These are phyloP conservation scores for Colletotrichum graminicola DNA, from an alignment of 2,329 filamentous ascomycete species.

Conservation along the genomic window DNA sequence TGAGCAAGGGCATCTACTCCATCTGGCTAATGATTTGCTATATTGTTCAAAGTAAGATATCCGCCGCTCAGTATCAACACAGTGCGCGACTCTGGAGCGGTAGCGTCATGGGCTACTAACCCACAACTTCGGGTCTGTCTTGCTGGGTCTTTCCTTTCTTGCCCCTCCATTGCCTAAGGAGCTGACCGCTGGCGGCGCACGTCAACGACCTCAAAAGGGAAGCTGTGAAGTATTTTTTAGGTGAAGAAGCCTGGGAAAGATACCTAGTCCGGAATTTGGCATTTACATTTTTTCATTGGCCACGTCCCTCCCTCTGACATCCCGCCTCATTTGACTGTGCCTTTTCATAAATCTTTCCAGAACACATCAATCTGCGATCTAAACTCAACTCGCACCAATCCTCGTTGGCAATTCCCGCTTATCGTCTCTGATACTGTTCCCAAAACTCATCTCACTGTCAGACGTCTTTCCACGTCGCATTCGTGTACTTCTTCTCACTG, in stretches of 20 bases:
- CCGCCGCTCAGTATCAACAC: constrained; percentile 4
- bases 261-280: constrained; percentile 2
- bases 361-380: background rate
- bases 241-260: background rate
- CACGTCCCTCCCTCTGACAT: constrained; percentile 21
- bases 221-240: background rate
- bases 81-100: background rate
- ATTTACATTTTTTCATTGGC: constrained; percentile 17
- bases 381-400: background rate
- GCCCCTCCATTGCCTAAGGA: background rate
- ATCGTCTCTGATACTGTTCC: background rate
- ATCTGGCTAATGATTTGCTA: background rate
- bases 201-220: constrained; percentile 1
- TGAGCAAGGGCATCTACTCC: background rate
- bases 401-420: background rate
- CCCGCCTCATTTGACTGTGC: constrained; percentile 27
- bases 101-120: constrained; percentile 15
- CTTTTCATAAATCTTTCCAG: constrained; percentile 26
- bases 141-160: constrained; percentile 15
- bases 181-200: constrained; percentile 3
- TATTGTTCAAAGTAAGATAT: no score
- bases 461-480: background rate
- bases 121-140: constrained; percentile 12
- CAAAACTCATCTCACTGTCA: background rate
- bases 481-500: constrained; percentile 6